phyloP scores from a whole-genome alignment of 2,329 filamentous ascomycete species.

The Fusarium sp. region DNA sequence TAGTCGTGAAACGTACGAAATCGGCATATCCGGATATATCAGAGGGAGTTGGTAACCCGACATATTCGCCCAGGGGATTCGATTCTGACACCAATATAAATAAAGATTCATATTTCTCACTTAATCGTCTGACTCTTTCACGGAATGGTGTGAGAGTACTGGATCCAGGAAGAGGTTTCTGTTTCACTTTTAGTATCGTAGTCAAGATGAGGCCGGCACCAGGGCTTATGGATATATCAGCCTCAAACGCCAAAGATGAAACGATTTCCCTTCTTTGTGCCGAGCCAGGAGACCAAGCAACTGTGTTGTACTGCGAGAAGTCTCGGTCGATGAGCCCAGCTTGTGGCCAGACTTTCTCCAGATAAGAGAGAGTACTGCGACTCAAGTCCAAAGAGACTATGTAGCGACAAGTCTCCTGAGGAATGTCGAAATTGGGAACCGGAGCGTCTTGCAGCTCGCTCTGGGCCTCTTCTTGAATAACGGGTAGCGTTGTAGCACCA shows the following conservation, averaged over 20 bases:
- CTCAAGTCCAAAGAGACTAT: conserved; percentile 63
- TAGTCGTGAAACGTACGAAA: conserved; percentile 60
- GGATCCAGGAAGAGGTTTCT: conserved; percentile 70
- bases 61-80: conserved; percentile 54
- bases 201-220: conserved; percentile 75
- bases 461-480: background rate
- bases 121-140: conserved; percentile 63
- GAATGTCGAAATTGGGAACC: conserved; percentile 27
- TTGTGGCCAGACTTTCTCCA: conserved; percentile 60
- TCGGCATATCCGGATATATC: conserved; percentile 59
- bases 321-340: conserved; percentile 70
- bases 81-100: conserved; percentile 73
- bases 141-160: conserved; percentile 59
- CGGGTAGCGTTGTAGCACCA: background rate
- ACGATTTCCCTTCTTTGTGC: conserved; percentile 41
- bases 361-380: conserved; percentile 58
- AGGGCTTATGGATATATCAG: conserved; percentile 79
- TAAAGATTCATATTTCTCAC: conserved; percentile 72
- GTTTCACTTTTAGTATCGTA: conserved; percentile 76
- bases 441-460: background rate
- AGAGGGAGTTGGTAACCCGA: conserved; percentile 49
- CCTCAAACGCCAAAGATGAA: conserved; percentile 63
- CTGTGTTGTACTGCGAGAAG: conserved; percentile 54
- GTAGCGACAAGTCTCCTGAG: conserved; percentile 45
- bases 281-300: conserved; percentile 45